Percentiles rank a stretch among this genome's conserved stretches.
Conservation (phyloP, 371 early-diverging fungal genomes). For the Apophysomyces variabilis region DNA sequence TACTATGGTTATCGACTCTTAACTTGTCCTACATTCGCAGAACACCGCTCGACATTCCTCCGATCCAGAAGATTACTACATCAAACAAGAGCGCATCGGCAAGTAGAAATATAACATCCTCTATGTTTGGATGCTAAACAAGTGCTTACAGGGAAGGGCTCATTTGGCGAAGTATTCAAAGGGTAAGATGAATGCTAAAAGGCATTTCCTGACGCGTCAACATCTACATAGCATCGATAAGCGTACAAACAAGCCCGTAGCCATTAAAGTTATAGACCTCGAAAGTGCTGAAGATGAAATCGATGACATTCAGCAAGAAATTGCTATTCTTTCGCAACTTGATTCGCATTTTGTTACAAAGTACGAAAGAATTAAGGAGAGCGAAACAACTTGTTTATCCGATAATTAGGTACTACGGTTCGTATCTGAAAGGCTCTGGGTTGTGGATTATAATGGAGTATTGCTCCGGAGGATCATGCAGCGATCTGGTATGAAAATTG, state of each 20-base stretch:
- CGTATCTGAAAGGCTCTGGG: conserved; percentile 80
- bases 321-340: conserved; percentile 93
- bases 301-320: conserved; percentile 98
- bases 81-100: conserved; percentile 75
- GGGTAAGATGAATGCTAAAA: conserved; percentile 61
- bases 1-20: background rate
- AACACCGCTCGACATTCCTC: conserved; percentile 41
- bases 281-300: conserved; percentile 97
- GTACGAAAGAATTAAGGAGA: conserved; percentile 42
- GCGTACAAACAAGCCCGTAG: conserved; percentile 78
- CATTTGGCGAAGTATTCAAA: conserved; percentile 92
- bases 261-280: conserved; percentile 92
- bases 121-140: background rate
- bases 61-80: conserved; percentile 67
- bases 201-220: conserved; percentile 5
- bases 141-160: conserved; percentile 72
- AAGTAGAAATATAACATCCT: conserved; percentile 19
- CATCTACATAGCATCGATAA: conserved; percentile 67
- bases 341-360: conserved; percentile 91
- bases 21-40: conserved; percentile 15
- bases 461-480: conserved; percentile 89
- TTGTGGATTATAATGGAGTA: conserved; percentile 97
- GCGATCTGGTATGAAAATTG: conserved; percentile 71
- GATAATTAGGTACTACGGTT: conserved; percentile 72
- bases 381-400: conserved; percentile 12